Conservation (phyloP, 2,329 filamentous ascomycete species). For the Exserohilum rostratum region DNA sequence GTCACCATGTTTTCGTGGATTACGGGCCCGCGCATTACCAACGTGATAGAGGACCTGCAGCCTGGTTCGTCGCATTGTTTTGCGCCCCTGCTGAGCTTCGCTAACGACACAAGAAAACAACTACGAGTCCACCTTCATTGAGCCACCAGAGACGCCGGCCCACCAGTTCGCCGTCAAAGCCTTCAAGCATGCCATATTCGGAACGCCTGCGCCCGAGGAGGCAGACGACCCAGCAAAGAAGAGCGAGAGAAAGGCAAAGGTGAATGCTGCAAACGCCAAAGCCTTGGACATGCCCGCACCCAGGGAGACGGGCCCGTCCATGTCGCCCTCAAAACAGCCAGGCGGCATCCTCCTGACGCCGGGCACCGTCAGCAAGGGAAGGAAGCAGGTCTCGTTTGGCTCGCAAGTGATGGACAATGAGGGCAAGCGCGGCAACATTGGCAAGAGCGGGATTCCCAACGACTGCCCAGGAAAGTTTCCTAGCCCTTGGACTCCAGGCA, state of each 20-base stretch:
- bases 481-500: slow-evolving; percentile 57
- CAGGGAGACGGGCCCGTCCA: slow-evolving; percentile 24
- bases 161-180: slow-evolving; percentile 71
- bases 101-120: slow-evolving; percentile 37
- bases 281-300: slow-evolving; percentile 25
- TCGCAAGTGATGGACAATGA: slow-evolving; percentile 64
- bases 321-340: slow-evolving; percentile 63
- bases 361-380: slow-evolving; percentile 61
- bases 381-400: slow-evolving; percentile 67
- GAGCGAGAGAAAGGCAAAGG: slow-evolving; percentile 34
- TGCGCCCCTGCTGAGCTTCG: background rate
- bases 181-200: slow-evolving; percentile 69
- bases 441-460: slow-evolving; percentile 56
- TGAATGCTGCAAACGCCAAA: slow-evolving; percentile 34
- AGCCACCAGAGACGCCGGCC: slow-evolving; percentile 68
- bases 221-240: slow-evolving; percentile 33
- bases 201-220: slow-evolving; percentile 63
- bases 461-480: slow-evolving; percentile 57
- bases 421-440: slow-evolving; percentile 53
- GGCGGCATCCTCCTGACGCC: slow-evolving; percentile 68
- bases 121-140: slow-evolving; percentile 53
- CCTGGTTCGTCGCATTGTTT: slow-evolving; percentile 30
- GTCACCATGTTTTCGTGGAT: slow-evolving; percentile 49
- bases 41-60: slow-evolving; percentile 46
- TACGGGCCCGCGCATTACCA: slow-evolving; percentile 46